phyloP scores from a whole-genome alignment of 192 early-diverging fungal genomes.

The Coemansia sp. region DNA sequence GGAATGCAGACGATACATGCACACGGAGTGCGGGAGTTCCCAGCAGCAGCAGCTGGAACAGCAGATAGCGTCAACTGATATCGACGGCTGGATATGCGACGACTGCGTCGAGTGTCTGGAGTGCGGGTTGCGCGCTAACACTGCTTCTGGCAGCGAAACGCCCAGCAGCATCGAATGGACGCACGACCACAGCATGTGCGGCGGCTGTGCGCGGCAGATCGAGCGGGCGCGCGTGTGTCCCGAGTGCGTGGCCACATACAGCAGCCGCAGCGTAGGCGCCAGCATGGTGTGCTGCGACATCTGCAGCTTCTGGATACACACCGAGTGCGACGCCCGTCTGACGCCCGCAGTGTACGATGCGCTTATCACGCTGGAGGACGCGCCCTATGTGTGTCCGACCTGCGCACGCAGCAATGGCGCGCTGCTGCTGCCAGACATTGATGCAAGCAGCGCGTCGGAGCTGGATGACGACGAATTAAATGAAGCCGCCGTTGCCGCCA shows the following conservation, averaged over 20 bases:
- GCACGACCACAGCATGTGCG: constrained; percentile 56
- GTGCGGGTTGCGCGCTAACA: constrained; percentile 24
- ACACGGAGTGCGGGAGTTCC: constrained; percentile 31
- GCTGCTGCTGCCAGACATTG: constrained; percentile 3
- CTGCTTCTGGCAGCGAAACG: neutral
- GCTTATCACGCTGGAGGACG: constrained; percentile 58
- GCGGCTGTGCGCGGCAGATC: constrained; percentile 54
- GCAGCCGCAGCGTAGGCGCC: constrained; percentile 50
- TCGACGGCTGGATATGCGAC: constrained; percentile 48
- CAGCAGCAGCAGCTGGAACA: constrained; percentile 14
- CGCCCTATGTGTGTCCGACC: constrained; percentile 61
- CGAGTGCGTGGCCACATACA: constrained; percentile 58
- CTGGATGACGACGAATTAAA: constrained; percentile 5
- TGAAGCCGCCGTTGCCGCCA: constrained; percentile 1
- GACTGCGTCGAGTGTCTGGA: constrained; percentile 40
- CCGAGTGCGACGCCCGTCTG: constrained; percentile 56
- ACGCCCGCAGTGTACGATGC: constrained; percentile 58
- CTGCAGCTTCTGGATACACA: constrained; percentile 62
- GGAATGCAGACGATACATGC: constrained; percentile 8
- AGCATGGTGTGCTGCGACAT: constrained; percentile 67
- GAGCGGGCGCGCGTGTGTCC: constrained; percentile 60
- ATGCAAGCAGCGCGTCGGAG: constrained; percentile 2
- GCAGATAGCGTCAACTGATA: constrained; percentile 11
- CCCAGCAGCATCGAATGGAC: constrained; percentile 37
- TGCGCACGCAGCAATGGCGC: constrained; percentile 26